Evolutionary conservation across 2,329 filamentous ascomycete species (phyloP).

Genomic region (Ophiostoma angusticollis): DNA sequence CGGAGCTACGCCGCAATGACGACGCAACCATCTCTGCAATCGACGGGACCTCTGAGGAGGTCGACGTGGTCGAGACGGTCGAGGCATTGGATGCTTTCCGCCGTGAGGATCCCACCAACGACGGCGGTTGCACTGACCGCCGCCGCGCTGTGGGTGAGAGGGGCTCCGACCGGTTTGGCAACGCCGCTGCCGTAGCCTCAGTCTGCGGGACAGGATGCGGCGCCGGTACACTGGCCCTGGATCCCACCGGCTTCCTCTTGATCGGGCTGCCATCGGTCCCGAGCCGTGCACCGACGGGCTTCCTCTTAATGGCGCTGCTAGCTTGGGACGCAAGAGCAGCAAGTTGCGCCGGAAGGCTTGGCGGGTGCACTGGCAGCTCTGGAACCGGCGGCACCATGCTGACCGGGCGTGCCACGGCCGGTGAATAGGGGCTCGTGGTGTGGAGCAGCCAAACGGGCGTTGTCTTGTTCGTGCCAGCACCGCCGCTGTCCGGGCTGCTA

Average conservation of each 20-base stretch:
- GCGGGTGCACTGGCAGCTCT: background rate
- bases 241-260: slow-evolving; percentile 7
- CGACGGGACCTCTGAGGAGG: background rate
- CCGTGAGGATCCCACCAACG: background rate
- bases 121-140: background rate
- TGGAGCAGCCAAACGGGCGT: no score
- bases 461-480: background rate
- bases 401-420: slow-evolving; percentile 1
- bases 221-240: no score
- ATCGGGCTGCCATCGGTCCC: background rate
- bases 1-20: background rate
- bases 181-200: no score
- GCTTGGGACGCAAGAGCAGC: background rate
- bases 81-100: slow-evolving; percentile 2
- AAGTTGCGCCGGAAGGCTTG: no score
- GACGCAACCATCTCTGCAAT: slow-evolving; percentile 3
- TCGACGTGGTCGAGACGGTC: background rate
- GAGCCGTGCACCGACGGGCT: background rate
- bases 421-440: background rate
- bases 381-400: slow-evolving; percentile 6
- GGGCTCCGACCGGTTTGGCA: no score
- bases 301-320: background rate
- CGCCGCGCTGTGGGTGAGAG: background rate
- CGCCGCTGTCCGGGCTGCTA: no score
- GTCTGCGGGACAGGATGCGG: no score